phyloP scores from a whole-genome alignment of 441 rosid species.

The Eutrema salsugineum region DNA sequence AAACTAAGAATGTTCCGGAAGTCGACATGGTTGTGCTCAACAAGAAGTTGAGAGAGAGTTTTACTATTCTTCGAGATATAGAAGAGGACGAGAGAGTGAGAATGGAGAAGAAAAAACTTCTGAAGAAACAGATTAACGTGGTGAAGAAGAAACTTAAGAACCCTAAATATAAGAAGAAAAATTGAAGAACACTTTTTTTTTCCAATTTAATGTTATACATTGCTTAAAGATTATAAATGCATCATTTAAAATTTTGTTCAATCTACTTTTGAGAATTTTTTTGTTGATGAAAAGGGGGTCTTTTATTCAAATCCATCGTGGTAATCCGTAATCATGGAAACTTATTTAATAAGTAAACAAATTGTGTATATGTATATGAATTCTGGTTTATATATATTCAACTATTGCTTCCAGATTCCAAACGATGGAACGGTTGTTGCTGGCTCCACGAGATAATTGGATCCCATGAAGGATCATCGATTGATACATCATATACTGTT shows the following conservation, averaged over 20 bases:
- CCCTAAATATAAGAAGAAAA: conserved; percentile 23
- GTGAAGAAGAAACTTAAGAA: conserved; percentile 33
- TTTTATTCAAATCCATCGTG: not conserved
- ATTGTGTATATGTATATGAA: too few species aligned
- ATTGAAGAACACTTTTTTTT: not conserved
- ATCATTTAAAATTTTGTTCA: not conserved
- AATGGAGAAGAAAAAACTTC: conserved; percentile 37
- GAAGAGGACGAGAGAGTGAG: conserved; percentile 66
- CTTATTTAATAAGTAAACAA: too few species aligned
- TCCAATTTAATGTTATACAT: not conserved
- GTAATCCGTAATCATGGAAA: not conserved
- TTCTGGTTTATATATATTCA: too few species aligned
- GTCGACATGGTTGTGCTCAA: conserved; percentile 47
- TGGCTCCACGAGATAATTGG: too few species aligned
- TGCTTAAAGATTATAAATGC: not conserved
- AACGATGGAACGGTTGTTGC: too few species aligned
- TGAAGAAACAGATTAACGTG: conserved; percentile 32
- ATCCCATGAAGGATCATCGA: too few species aligned
- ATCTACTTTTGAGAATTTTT: not conserved
- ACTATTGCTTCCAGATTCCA: too few species aligned
- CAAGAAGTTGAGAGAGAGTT: conserved; percentile 56
- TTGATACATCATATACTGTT: too few species aligned
- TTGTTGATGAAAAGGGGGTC: not conserved
- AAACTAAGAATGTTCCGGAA: not conserved
- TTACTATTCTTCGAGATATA: conserved; percentile 43